Base-by-base conservation (phyloP, 345 rosid genomes). In the Eucalyptus sideroxylon region DNA sequence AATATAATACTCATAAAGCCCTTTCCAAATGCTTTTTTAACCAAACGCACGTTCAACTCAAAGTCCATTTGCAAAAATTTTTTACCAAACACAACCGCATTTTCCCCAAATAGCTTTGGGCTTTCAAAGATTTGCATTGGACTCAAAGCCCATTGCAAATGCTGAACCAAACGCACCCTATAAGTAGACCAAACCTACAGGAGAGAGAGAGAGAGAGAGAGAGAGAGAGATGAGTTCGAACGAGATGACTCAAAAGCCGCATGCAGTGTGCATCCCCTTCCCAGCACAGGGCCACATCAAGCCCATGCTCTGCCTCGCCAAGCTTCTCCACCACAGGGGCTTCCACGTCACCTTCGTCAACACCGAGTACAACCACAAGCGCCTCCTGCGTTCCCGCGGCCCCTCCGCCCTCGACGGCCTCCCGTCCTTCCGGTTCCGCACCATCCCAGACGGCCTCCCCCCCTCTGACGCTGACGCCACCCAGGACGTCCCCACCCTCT, bases 381-480 rank as follows among this genome's bases (percentile, higher is more conserved):
- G 69, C 69, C 17, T 62, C 69, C 69, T 62, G 4, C 69, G 69
- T 12, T 62, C 34, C 69, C 69, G 69, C 16, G 69, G 69, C 69
- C 69, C 69, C 16, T 30, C 69, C 34, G 16, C 69, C 69, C 69
- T 62, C 16, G 69, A 62, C 34, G 34, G 93, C 88, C 86, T 91
- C 87, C 91, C 94, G 23, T 90, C 91, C 9, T 94, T 93, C 56
- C 90, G 90, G 19, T 92, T 92, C 88, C 60, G 87, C 53, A 27
- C 91, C 50, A 91, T 92, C 59, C 89, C 94, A 5, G 93, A 94
- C 9, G 94, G 95, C 37, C 92, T 94, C 31, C 95, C 93, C 2
- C 90, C 91, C 10, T 31, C 88, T 6, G 91, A 91, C 34, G 3
- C 69, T 17, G 69, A 62, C 69, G 34, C 17, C 69, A 62, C 69